Evolutionary conservation across 192 early-diverging fungal genomes (phyloP).

Genomic region (Linnemannia schmuckeri): DNA sequence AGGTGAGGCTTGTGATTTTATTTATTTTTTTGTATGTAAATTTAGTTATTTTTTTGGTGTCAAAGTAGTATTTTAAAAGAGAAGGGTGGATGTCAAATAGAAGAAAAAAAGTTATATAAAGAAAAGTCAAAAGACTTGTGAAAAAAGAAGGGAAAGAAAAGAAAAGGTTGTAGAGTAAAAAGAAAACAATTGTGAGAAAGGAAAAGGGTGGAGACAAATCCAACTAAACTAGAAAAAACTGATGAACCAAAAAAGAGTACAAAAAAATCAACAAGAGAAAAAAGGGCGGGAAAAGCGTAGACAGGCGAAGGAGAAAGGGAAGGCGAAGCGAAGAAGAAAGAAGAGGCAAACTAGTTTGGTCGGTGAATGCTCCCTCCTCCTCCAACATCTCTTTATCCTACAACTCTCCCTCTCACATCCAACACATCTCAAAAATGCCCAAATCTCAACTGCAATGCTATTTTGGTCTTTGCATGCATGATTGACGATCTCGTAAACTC

Average conservation of each 20-base stretch:
- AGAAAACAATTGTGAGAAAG: constrained; percentile 11
- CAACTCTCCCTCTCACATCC: background rate
- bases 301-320: background rate
- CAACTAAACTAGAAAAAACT: background rate
- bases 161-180: background rate
- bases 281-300: background rate
- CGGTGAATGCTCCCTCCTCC: constrained; percentile 38
- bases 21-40: background rate
- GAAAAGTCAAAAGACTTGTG: background rate
- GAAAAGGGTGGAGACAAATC: constrained; percentile 3
- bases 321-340: constrained; percentile 10
- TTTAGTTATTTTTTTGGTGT: background rate
- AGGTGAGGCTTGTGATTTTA: background rate
- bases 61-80: background rate
- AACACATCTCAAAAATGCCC: background rate
- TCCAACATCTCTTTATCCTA: background rate
- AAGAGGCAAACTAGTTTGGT: constrained; percentile 49
- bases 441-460: background rate
- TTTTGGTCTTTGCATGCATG: background rate
- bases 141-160: constrained; percentile 5
- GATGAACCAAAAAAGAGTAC: background rate
- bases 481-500: background rate
- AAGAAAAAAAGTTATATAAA: background rate
- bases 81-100: background rate
- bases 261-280: constrained; percentile 10